Percentiles rank a stretch among this genome's conserved stretches.
phyloP scores from a whole-genome alignment of 768 basidiomycete genomes.

The Ramaria sp. region DNA sequence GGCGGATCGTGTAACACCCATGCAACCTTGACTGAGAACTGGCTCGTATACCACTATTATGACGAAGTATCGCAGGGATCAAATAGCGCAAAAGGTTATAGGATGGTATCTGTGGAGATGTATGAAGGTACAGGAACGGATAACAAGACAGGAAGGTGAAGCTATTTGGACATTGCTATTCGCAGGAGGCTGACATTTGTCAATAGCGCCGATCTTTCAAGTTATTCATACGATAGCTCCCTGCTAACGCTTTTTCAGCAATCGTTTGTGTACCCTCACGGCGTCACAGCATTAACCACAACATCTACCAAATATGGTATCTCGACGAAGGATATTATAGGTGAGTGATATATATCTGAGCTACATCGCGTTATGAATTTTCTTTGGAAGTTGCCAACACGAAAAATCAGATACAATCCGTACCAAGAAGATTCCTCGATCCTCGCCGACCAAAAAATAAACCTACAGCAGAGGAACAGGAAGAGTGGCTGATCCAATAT shows the following conservation, averaged over 20 bases:
- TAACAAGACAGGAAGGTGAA: slow-evolving; percentile 64
- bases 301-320: slow-evolving; percentile 88
- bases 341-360: slow-evolving; percentile 32
- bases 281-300: slow-evolving; percentile 55
- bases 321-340: slow-evolving; percentile 73
- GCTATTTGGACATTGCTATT: background rate
- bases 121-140: slow-evolving; percentile 69
- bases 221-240: slow-evolving; percentile 41
- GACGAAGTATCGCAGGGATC: slow-evolving; percentile 37
- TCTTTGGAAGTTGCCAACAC: slow-evolving; percentile 56
- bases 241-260: slow-evolving; percentile 53
- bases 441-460: slow-evolving; percentile 76
- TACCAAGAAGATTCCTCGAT: slow-evolving; percentile 66
- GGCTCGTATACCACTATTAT: slow-evolving; percentile 85
- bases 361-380: background rate
- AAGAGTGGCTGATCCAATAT: slow-evolving; percentile 80
- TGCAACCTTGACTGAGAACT: slow-evolving; percentile 73
- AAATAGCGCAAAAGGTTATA: slow-evolving; percentile 50
- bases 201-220: slow-evolving; percentile 42
- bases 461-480: slow-evolving; percentile 64
- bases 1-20: slow-evolving; percentile 51
- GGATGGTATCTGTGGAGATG: slow-evolving; percentile 75
- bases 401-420: slow-evolving; percentile 61
- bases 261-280: slow-evolving; percentile 59
- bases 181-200: background rate